phyloP scores from a whole-genome alignment of 202 grass and related monocot species.

The Carex arenaria region DNA sequence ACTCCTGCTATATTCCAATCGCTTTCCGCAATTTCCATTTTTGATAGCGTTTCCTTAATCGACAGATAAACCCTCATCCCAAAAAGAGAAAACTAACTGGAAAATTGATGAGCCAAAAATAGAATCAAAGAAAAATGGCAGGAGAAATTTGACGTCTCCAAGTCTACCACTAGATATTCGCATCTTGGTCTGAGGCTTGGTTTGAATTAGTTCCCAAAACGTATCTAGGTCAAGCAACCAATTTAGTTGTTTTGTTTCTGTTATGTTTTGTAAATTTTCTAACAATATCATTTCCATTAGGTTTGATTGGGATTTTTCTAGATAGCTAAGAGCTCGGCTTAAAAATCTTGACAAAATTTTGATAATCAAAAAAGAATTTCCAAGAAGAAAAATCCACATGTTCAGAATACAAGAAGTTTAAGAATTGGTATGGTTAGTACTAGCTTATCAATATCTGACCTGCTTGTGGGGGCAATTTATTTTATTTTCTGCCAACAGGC shows the following conservation, averaged over 20 bases:
- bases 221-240: background rate
- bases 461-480: background rate
- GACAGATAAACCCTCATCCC: background rate
- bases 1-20: background rate
- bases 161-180: background rate
- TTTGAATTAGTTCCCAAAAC: background rate
- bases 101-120: background rate
- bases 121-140: background rate
- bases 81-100: background rate
- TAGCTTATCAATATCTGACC: background rate
- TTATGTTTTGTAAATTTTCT: background rate
- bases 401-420: background rate
- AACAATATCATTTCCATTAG: background rate
- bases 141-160: background rate
- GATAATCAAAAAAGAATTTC: background rate
- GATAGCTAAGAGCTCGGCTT: background rate
- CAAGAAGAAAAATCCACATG: background rate
- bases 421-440: background rate
- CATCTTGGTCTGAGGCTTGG: background rate
- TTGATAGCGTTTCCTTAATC: background rate
- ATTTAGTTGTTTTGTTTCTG: background rate
- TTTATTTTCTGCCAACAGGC: background rate
- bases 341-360: background rate
- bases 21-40: background rate
- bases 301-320: background rate